A percentile compares a stretch with the other conserved stretches of the same genome.
These are phyloP conservation scores for Oryza meyeriana DNA, from an alignment of 176 grass and related monocot species.

Conservation along the genomic window DNA sequence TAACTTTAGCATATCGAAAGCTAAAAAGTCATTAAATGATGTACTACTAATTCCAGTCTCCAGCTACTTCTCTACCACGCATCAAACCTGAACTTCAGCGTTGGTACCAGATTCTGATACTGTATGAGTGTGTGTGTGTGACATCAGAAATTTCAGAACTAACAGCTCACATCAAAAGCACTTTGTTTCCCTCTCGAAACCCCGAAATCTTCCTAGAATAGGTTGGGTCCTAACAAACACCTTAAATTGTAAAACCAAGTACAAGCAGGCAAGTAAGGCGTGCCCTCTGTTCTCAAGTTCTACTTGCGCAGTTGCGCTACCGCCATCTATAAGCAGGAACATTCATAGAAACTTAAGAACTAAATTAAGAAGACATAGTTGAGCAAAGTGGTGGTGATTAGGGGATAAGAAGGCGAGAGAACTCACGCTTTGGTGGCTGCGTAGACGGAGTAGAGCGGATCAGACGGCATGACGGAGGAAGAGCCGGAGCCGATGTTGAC, in stretches of 20 bases:
- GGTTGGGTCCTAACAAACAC: conserved; percentile 28
- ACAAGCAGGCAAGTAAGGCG: conserved; percentile 16
- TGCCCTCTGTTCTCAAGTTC: neutral
- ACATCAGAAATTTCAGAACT: neutral
- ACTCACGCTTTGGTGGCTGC: conserved; percentile 84
- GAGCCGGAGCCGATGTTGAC: conserved; percentile 90
- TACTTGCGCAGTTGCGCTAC: neutral
- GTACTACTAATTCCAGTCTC: neutral
- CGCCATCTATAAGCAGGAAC: neutral
- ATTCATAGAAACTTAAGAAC: neutral
- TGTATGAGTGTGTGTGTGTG: too few relatives aligned
- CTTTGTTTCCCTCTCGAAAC: conserved; percentile 7
- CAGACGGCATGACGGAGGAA: conserved; percentile 65
- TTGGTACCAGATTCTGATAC: conserved; percentile 8
- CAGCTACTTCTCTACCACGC: neutral
- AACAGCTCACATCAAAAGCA: conserved; percentile 22
- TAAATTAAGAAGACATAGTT: neutral
- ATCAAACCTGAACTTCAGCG: neutral
- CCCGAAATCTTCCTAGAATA: neutral
- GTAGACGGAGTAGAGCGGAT: conserved; percentile 91
- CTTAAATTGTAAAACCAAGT: conserved; percentile 15
- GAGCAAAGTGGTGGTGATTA: neutral
- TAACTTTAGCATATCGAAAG: neutral
- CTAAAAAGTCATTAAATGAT: neutral
- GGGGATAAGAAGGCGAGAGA: neutral